Evolutionary conservation across 2,329 filamentous ascomycete genomes (phyloP).

Genomic region (Colletotrichum melonis): DNA sequence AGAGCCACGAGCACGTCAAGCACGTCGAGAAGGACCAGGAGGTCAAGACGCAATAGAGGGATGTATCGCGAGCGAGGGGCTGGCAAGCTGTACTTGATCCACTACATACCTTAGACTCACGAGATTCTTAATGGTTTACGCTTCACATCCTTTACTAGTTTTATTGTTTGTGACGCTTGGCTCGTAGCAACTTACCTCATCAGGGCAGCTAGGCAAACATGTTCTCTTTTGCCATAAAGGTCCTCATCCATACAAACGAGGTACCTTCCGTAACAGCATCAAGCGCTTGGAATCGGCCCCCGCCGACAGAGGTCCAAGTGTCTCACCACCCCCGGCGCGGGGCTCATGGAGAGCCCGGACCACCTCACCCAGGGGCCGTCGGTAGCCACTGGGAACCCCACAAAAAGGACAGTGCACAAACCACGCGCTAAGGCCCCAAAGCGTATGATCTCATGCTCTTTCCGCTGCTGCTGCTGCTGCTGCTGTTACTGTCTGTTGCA

Average conservation of each 20-base stretch:
- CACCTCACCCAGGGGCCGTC: not conserved
- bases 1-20: constrained; percentile 77
- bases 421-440: constrained; percentile 3
- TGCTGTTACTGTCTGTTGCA: not conserved
- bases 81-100: constrained; percentile 7
- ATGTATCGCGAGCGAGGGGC: not conserved
- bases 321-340: constrained; percentile 10
- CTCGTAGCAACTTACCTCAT: too few species aligned
- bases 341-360: constrained; percentile 9
- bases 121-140: constrained; percentile 20
- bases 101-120: constrained; percentile 7
- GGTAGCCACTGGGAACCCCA: not conserved
- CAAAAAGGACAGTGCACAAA: constrained; percentile 17
- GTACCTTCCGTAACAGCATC: not conserved
- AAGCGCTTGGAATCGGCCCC: constrained; percentile 25
- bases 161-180: too few species aligned
- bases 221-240: too few species aligned
- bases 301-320: not conserved
- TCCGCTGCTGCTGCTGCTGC: not conserved
- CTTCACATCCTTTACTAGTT: not conserved
- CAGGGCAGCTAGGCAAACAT: not conserved
- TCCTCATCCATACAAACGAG: not conserved
- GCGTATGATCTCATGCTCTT: constrained; percentile 30
- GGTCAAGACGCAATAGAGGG: constrained; percentile 76
- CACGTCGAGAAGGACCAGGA: constrained; percentile 78